These are phyloP conservation scores for Saururus chinensis DNA, from an alignment of 164 flowering plant species.

Conservation along the genomic window DNA sequence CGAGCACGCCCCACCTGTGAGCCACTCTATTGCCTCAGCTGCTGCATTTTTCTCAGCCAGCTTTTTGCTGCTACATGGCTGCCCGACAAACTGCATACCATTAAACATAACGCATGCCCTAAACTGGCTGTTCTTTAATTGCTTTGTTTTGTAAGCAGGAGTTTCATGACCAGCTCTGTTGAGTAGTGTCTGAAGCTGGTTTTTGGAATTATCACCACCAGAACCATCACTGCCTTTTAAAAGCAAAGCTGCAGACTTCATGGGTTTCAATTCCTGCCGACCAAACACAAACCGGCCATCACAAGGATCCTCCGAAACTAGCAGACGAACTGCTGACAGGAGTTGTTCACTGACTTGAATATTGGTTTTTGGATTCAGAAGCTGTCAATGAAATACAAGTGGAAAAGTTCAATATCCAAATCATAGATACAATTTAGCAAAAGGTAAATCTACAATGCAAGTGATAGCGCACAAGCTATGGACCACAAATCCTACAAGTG, in stretches of 20 bases:
- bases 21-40: slow-evolving; percentile 69
- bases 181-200: slow-evolving; percentile 71
- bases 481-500: too few relatives aligned
- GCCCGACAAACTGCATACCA: slow-evolving; percentile 68
- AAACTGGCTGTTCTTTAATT: slow-evolving; percentile 56
- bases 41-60: slow-evolving; percentile 89
- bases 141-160: slow-evolving; percentile 54
- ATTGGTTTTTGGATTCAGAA: slow-evolving; percentile 46
- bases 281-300: slow-evolving; percentile 72
- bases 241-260: slow-evolving; percentile 17
- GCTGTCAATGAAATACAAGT: slow-evolving; percentile 3
- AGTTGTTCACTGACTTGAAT: slow-evolving; percentile 41
- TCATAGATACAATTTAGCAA: too few relatives aligned
- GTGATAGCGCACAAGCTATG: too few relatives aligned
- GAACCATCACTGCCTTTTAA: slow-evolving; percentile 37
- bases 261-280: slow-evolving; percentile 28
- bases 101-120: slow-evolving; percentile 58
- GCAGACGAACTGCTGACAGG: slow-evolving; percentile 58
- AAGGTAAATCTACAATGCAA: too few relatives aligned
- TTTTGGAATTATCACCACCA: slow-evolving; percentile 76
- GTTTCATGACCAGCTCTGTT: slow-evolving; percentile 59
- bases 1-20: slow-evolving; percentile 27
- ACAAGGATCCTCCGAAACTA: slow-evolving; percentile 61
- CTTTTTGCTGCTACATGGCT: slow-evolving; percentile 72
- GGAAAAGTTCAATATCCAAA: not conserved